Percentiles rank a stretch among this genome's conserved stretches.
phyloP scores from a whole-genome alignment of 129 eudicot species.

The Lactuca saligna region DNA sequence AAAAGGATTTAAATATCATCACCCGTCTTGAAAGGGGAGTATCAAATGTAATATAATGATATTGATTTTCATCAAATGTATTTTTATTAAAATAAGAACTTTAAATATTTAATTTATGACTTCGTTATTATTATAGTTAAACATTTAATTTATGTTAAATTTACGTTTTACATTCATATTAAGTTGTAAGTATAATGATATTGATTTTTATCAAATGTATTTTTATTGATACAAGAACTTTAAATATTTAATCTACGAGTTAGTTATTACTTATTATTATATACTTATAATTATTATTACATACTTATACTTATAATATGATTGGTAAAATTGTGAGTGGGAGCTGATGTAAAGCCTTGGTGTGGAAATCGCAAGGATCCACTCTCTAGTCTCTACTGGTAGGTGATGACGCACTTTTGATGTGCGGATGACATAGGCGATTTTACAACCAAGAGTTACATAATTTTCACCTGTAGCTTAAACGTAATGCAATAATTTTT shows the following conservation, averaged over 20 bases:
- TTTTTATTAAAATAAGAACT: too few species aligned
- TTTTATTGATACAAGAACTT: too few species aligned
- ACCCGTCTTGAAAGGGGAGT: too few species aligned
- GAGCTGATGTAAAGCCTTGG: slow-evolving; percentile 25
- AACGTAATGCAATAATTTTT: neutral
- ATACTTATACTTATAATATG: slow-evolving; percentile 4
- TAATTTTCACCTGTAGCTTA: neutral
- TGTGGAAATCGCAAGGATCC: slow-evolving; percentile 13
- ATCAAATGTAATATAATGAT: neutral
- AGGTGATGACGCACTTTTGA: slow-evolving; percentile 16
- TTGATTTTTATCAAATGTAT: too few species aligned
- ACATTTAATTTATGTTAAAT: too few species aligned
- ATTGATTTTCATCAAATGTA: too few species aligned
- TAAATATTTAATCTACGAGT: neutral
- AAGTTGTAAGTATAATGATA: neutral
- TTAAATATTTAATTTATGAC: too few species aligned
- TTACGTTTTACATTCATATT: neutral
- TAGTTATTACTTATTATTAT: neutral
- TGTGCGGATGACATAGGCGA: slow-evolving; percentile 7
- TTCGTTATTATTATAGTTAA: neutral
- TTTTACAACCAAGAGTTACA: neutral
- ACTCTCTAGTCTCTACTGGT: slow-evolving; percentile 17
- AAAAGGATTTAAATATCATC: too few species aligned
- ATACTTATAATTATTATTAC: neutral
- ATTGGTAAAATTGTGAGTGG: slow-evolving; percentile 20